Evolutionary conservation across 192 early-diverging fungal species (phyloP), one percentile per base, ranked within the genome.

Genomic region (Coemansia sp.): DNA sequence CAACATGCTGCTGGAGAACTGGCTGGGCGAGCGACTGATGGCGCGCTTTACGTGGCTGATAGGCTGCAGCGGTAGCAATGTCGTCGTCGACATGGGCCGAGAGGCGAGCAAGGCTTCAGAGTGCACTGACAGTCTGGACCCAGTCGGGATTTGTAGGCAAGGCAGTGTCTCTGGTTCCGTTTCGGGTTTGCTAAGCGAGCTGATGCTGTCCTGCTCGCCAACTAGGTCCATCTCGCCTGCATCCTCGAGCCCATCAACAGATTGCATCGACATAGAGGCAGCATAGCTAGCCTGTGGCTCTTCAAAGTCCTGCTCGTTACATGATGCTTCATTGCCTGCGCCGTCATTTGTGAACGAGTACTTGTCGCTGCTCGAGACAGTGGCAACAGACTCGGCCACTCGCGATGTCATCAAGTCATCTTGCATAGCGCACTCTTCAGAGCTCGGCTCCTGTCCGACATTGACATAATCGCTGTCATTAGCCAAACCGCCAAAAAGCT

Each of bases 111-210:
- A 1, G 37, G 35, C 58, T n/a, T 42, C 36, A 16, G 21, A 39
- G 57, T 18, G 57, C 9, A 37, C 7, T 67, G 57, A 38, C 18
- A 21, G 8, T 8, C 56, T 36, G 36, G 51, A 26, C 5, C 14
- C 56, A 20, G 35, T n/a, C 18, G 56, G 33, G 10, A 36, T 58
- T 5, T 36, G 39, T 37, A 50, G 24, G 5, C 33, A 13, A 18
- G 9, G 56, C 56, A 36, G 18, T 7, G 35, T 9, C 3, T 35
- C 56, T 23, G 56, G 56, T 24, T 83, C 80, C 31, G 65, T 14
- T n/a, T 82, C 73, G 1, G 70, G 45, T 1, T 77, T 66, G 59
- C 75, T 74, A 5, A 74, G 55, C 18, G 80, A 77, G 57, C 67
- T 71, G 24, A 76, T 68, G 63, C 80, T 77, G 71, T 61, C 64